Conservation (phyloP, 2,329 filamentous ascomycete genomes). For the Stachybotrys chartarum region DNA sequence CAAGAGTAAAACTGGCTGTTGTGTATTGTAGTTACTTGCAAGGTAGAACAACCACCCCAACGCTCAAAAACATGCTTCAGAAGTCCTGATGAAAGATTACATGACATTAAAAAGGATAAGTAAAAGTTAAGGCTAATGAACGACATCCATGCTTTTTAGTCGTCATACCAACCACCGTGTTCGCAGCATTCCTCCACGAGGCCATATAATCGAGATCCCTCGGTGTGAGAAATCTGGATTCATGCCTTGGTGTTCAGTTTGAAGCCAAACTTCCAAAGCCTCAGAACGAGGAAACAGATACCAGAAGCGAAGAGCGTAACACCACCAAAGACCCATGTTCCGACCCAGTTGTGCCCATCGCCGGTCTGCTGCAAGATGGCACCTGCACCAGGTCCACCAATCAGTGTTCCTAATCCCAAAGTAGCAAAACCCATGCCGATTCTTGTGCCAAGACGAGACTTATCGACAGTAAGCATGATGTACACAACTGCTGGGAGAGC, state of each 20-base stretch:
- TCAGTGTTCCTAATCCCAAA: conserved; percentile 21
- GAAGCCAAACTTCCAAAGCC: background rate
- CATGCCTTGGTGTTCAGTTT: background rate
- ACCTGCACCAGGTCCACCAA: conserved; percentile 25
- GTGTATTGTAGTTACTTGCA: too few relatives aligned
- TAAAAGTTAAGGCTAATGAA: too few relatives aligned
- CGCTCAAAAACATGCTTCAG: too few relatives aligned
- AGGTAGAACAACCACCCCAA: too few relatives aligned
- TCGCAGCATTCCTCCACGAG: too few relatives aligned
- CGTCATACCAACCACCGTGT: too few relatives aligned
- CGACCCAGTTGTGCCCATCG: conserved; percentile 13
- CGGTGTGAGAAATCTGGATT: too few relatives aligned
- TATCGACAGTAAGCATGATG: conserved; percentile 29
- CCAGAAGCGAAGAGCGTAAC: background rate
- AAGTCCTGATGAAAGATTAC: too few relatives aligned
- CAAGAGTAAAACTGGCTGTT: too few relatives aligned
- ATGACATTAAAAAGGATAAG: too few relatives aligned
- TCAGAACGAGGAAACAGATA: background rate
- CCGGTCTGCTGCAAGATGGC: conserved; percentile 14
- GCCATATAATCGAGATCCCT: too few relatives aligned
- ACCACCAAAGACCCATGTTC: conserved; percentile 11
- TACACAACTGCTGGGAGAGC: conserved; percentile 32
- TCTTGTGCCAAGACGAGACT: conserved; percentile 31
- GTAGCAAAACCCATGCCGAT: conserved; percentile 30
- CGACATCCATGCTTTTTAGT: too few relatives aligned